phyloP scores from a whole-genome alignment of 768 basidiomycete species.

The Guyanaporus albipodus region DNA sequence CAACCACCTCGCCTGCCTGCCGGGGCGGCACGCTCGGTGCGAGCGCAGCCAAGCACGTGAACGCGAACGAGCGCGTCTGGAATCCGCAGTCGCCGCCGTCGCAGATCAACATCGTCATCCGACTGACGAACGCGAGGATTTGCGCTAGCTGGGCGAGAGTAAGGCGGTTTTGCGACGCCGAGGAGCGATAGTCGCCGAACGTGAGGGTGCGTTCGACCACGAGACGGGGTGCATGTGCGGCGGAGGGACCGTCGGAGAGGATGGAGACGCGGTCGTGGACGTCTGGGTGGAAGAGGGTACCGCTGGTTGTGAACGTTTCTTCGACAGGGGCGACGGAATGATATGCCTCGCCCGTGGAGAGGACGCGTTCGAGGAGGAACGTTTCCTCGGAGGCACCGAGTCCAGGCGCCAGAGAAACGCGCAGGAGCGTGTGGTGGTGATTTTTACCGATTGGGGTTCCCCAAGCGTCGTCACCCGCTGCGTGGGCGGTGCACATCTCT shows the following conservation, averaged over 20 bases:
- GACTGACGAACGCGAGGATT: slow-evolving; percentile 8
- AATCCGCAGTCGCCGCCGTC: slow-evolving; percentile 11
- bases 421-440: slow-evolving; percentile 12
- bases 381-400: neutral
- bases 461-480: neutral
- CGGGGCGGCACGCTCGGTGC: slow-evolving; percentile 3
- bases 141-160: slow-evolving; percentile 7
- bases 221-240: neutral
- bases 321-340: slow-evolving; percentile 5
- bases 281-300: slow-evolving; percentile 3
- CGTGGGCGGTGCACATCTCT: slow-evolving; percentile 11
- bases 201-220: slow-evolving; percentile 7
- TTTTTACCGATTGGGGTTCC: neutral
- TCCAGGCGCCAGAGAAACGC: neutral
- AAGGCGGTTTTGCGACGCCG: neutral
- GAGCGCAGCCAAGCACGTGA: slow-evolving; percentile 10
- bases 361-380: slow-evolving; percentile 15
- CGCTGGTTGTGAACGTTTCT: neutral
- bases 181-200: neutral
- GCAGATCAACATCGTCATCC: slow-evolving; percentile 2
- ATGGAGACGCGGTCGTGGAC: slow-evolving; percentile 10
- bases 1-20: neutral
- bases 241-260: neutral
- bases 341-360: slow-evolving; percentile 6
- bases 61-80: slow-evolving; percentile 15